Evolutionary conservation across 1,284 basidiomycete species (phyloP).

Genomic region (Earliella scabrosa): DNA sequence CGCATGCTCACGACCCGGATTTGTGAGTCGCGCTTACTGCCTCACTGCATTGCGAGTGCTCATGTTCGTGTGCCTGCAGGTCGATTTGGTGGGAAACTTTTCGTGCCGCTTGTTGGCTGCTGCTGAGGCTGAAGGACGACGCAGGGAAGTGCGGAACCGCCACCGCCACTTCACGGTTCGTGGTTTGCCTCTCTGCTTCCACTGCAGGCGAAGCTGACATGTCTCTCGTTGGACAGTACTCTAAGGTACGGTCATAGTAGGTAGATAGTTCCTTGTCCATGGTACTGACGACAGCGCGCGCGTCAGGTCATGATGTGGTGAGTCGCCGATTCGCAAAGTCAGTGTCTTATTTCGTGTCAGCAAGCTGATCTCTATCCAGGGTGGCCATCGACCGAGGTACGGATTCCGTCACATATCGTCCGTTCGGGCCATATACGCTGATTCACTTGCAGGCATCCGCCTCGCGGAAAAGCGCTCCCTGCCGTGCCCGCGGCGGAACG

Average conservation of each 20-base stretch:
- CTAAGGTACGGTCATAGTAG: conserved; percentile 58
- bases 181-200: not conserved
- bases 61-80: conserved; percentile 41
- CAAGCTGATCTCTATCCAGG: conserved; percentile 44
- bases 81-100: conserved; percentile 69
- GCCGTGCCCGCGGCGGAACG: conserved; percentile 70
- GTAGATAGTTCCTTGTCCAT: not conserved
- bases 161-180: conserved; percentile 83
- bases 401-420: conserved; percentile 1
- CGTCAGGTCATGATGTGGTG: conserved; percentile 89
- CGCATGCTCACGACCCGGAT: conserved; percentile 68
- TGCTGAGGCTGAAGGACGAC: not conserved
- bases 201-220: not conserved
- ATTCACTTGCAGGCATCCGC: conserved; percentile 61
- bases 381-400: conserved; percentile 88
- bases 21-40: conserved; percentile 55
- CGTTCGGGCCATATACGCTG: not conserved
- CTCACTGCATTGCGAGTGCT: conserved; percentile 3
- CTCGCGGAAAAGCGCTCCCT: conserved; percentile 89
- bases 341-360: too few species aligned
- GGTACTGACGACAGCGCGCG: too few species aligned
- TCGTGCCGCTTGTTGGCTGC: too few species aligned
- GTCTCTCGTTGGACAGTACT: conserved; percentile 57
- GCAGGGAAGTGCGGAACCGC: conserved; percentile 84
- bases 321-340: conserved; percentile 25